Conservation (phyloP, 23 red algal genomes). For the Gracilaria gracilis region DNA sequence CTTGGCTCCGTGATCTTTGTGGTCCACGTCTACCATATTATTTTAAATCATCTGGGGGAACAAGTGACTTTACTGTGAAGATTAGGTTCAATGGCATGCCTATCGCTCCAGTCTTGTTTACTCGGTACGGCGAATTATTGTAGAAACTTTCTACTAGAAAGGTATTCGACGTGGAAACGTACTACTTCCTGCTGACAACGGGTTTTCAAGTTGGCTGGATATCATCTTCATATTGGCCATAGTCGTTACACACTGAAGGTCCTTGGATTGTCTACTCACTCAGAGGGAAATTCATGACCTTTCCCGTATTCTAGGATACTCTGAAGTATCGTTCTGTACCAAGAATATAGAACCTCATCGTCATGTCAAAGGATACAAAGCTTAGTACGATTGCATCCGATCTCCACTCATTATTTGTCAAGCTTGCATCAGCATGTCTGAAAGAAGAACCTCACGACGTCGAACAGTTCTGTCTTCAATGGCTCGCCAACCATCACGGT, state of each 20-base stretch:
- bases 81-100: too few relatives aligned
- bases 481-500: slow-evolving; percentile 22
- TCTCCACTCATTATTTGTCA: slow-evolving; percentile 29
- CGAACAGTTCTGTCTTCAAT: slow-evolving; percentile 43
- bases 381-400: slow-evolving; percentile 4
- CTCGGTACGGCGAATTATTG: too few relatives aligned
- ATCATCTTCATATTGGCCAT: not conserved
- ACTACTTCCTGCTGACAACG: not conserved
- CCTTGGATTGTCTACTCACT: not conserved
- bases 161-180: slow-evolving; percentile 17
- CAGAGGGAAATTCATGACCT: not conserved
- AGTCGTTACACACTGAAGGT: not conserved
- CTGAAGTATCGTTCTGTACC: not conserved
- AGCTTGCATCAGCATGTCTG: slow-evolving; percentile 41
- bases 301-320: not conserved
- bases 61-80: not conserved
- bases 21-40: not conserved
- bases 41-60: not conserved
- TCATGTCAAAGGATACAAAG: slow-evolving; percentile 6
- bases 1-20: not conserved
- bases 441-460: slow-evolving; percentile 44
- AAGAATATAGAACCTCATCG: too few relatives aligned
- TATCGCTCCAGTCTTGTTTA: too few relatives aligned
- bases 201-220: not conserved
- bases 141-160: not conserved